Evolutionary conservation across 208 protist species (phyloP).

Genomic region (Leishmania martiniquensis): DNA sequence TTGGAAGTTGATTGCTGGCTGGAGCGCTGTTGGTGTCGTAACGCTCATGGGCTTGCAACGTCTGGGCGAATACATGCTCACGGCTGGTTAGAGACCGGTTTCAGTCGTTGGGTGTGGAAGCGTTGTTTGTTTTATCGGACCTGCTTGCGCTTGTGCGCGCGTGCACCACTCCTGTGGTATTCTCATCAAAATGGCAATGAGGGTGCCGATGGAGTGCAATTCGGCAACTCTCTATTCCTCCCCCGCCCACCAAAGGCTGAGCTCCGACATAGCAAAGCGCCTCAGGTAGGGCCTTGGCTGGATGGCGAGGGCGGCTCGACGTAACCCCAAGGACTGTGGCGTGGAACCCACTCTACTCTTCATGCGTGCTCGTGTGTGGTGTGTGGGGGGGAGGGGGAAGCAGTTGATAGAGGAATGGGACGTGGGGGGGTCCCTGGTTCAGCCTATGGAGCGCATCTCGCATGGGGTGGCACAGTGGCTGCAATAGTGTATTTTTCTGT

Average conservation of each 20-base stretch:
- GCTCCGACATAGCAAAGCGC: not conserved
- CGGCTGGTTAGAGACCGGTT: constrained; percentile 22
- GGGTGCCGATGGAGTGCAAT: not conserved
- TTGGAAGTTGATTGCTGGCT: constrained; percentile 29
- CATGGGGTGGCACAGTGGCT: too few species aligned
- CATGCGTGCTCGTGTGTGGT: not conserved
- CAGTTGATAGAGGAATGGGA: too few species aligned
- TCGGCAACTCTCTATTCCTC: not conserved
- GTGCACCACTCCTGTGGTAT: not conserved
- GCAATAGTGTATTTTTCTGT: too few species aligned
- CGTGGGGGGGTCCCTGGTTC: too few species aligned
- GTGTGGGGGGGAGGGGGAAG: too few species aligned
- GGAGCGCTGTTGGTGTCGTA: constrained; percentile 13
- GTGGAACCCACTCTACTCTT: not conserved
- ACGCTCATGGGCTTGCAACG: constrained; percentile 12
- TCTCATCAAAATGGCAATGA: not conserved
- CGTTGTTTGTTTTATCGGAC: not conserved
- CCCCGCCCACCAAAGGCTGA: not conserved
- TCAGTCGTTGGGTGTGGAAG: not conserved
- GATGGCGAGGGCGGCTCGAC: too few species aligned
- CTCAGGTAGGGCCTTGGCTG: not conserved
- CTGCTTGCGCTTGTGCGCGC: not conserved
- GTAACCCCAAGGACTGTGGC: too few species aligned
- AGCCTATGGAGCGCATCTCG: too few species aligned
- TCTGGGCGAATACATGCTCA: constrained; percentile 44